Evolutionary conservation across 345 rosid species (phyloP), one percentile per base, ranked within the genome.

Genomic region (Linum trigynum): DNA sequence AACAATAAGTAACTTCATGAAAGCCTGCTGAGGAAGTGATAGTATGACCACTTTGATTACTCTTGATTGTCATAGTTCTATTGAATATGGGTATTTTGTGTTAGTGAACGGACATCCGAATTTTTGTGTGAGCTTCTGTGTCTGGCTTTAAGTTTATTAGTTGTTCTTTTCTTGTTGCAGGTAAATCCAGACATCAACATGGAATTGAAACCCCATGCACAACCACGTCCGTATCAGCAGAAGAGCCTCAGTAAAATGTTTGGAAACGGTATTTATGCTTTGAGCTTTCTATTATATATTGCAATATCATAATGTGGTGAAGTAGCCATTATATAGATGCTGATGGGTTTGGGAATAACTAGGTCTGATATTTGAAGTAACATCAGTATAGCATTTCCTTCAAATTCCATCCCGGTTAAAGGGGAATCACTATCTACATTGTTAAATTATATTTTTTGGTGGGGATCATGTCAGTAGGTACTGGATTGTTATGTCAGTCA

Each of bases 191-290:
- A 90, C 72, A 87, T 94, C 59, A 86, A 85, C 69, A 82, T 90
- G 77, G 99, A 94, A 74, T 80, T 94, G 62, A 88, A 91, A 73
- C 96, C 95, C 72, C 87, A 85, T 72, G 97, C 96, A 59, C 97
- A 88, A 73, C 99, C 97, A 39, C 86, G 96, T 23, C 99, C 95
- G 36, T 94, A 94, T 80, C 99, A 94, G 75, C 96, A 88, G 74
- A 88, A 90, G 78, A 90, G 97, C 71, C 85, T 88, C 63, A 94
- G 97, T 76, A 94, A 94, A 88, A 94, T 94, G 99, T 94, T 94
- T 83, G 99, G 99, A 71, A 94, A 94, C 69, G 99, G 99, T 90
- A 72, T 62, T 57, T 61, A 39, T 14, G 42, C 42, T 41, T 6
- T 10, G 8, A 39, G 48, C 66, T n/a, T 67, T 23, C 64, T 39